Base-by-base conservation (phyloP, 768 basidiomycete genomes). In the Gelatoporia subvermispora region DNA sequence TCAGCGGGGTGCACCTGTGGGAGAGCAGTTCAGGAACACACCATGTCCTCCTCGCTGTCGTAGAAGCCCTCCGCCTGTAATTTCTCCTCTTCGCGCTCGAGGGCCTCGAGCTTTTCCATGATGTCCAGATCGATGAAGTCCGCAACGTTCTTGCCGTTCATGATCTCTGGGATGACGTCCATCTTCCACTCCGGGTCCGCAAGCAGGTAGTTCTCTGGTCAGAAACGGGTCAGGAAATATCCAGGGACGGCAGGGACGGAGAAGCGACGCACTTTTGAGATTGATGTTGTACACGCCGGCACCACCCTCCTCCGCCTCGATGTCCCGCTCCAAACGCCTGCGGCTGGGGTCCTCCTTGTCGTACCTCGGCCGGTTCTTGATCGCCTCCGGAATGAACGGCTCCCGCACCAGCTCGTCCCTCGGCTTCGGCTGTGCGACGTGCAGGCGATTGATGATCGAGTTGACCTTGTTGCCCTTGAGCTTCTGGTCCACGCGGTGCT, bases 101-200 rank as follows among this genome's bases (percentile, higher is more conserved):
- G 82, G 11, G 93, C 95, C 61, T 97, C 95, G 41, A 99, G 84
- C 69, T 93, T 95, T 68, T 94, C 94, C 17, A 82, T 84, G 52
- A 99, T 98, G 61, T 99, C 96, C 18, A 93, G 88, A 67, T 98
- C 95, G 66, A 98, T 89, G 53, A 99, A 99, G 74, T 99, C 96
- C 20, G 94, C 95, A 45, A 98, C 71, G 71, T 99, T 99, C 79
- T 97, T 97, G 71, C 96, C 96, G 57, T 97, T 84, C 85, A 92
- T 84, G 61, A 99, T 90, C 66, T 99, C 96, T n/a, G 96, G 96
- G n/a, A 98, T 87, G 55, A 81, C 76, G 62, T 99, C 96, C 71
- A 82, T 74, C 73, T 96, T 99, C 96, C 96, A 99, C 38, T 89
- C 85, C 34, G 88, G 82, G 63, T 96, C 84, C 20, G 82, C 76